phyloP scores from a whole-genome alignment of 306 rosid genomes.

The Fagus sylvatica region DNA sequence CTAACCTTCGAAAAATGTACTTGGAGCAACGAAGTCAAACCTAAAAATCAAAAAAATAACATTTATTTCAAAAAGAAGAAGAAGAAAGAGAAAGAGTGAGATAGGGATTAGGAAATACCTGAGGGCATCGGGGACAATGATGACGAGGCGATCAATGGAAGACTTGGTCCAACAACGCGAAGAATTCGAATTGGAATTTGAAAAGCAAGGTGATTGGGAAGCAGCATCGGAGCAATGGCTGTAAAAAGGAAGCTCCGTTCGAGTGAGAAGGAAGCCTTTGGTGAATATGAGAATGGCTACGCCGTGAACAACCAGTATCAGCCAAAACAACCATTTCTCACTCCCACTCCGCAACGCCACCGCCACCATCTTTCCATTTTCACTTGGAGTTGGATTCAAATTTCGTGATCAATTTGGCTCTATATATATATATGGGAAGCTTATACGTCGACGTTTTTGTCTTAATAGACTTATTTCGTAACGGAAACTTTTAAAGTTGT shows the following conservation, averaged over 20 bases:
- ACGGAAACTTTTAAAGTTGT: neutral
- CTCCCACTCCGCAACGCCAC: conserved; percentile 29
- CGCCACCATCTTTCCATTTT: conserved; percentile 30
- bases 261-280: conserved; percentile 80
- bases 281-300: conserved; percentile 69
- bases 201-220: conserved; percentile 60
- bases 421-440: too few species aligned
- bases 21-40: conserved; percentile 94
- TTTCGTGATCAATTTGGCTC: too few species aligned
- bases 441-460: too few species aligned
- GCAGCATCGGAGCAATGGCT: conserved; percentile 70
- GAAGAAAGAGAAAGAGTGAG: neutral
- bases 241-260: conserved; percentile 85
- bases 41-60: conserved; percentile 31
- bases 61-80: neutral
- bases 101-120: conserved; percentile 34
- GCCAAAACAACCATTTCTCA: conserved; percentile 63
- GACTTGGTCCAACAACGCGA: conserved; percentile 77
- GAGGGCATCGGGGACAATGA: conserved; percentile 81
- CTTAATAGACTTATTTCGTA: too few species aligned
- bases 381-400: neutral
- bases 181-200: conserved; percentile 6
- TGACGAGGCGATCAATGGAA: conserved; percentile 52
- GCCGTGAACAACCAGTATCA: conserved; percentile 54
- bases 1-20: conserved; percentile 73